These are phyloP conservation scores for Pichia scutulata DNA, from an alignment of 805 yeast genomes.

Conservation along the genomic window DNA sequence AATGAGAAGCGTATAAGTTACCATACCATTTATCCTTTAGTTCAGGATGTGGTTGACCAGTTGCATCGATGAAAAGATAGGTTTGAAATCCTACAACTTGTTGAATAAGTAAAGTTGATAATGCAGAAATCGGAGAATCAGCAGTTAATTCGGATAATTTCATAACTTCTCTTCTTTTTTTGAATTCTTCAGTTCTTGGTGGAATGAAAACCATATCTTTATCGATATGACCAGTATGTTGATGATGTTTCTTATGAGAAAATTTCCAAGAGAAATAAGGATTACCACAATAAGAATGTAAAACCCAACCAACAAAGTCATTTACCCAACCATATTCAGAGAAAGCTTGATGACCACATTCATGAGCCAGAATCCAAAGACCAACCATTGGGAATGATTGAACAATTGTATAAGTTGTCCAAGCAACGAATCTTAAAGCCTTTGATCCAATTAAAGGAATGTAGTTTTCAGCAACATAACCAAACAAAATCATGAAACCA, in stretches of 20 bases:
- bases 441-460: slow-evolving; percentile 35
- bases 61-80: slow-evolving; percentile 44
- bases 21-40: slow-evolving; percentile 23
- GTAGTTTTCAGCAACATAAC: slow-evolving; percentile 34
- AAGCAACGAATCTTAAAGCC: slow-evolving; percentile 32
- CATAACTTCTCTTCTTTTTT: slow-evolving; percentile 27
- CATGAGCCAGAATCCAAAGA: slow-evolving; percentile 56
- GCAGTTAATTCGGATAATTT: slow-evolving; percentile 39
- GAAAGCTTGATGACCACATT: slow-evolving; percentile 60
- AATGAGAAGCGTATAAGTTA: slow-evolving; percentile 40
- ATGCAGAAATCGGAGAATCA: slow-evolving; percentile 47
- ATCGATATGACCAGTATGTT: slow-evolving; percentile 53
- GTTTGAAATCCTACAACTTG: slow-evolving; percentile 50
- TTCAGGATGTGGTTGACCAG: slow-evolving; percentile 46
- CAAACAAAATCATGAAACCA: slow-evolving; percentile 34
- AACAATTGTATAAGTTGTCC: slow-evolving; percentile 33
- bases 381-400: slow-evolving; percentile 49
- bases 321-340: slow-evolving; percentile 46
- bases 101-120: slow-evolving; percentile 39
- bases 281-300: slow-evolving; percentile 49
- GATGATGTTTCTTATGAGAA: slow-evolving; percentile 54
- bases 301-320: slow-evolving; percentile 52
- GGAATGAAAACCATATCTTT: slow-evolving; percentile 58
- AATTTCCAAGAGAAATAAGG: slow-evolving; percentile 61
- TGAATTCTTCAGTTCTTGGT: slow-evolving; percentile 39